Evolutionary conservation across 1,284 basidiomycete species (phyloP), one percentile per base, ranked within the genome.

Genomic region (Ceratobasidium sp.): DNA sequence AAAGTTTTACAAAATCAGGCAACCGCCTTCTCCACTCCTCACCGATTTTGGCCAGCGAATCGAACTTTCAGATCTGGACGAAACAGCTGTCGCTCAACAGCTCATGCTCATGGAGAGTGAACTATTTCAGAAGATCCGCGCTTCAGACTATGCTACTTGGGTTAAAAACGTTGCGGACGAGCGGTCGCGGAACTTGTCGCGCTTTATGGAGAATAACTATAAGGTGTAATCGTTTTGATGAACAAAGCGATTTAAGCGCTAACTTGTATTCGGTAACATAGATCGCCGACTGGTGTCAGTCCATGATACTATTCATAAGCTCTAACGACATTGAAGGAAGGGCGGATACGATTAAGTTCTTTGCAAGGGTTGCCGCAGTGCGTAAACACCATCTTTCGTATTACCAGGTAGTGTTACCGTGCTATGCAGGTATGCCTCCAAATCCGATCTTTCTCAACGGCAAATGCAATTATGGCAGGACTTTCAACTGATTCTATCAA

Each of bases 211-310:
- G 61, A 76, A 67, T 18, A 76, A 67, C 28, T 76, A 76, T 28
- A 64, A 61, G 63, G 73, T 73, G 63, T 20, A 44, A 9, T 7
- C 18, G 10, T 42, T 26, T 15, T 26, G 15, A 4, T 3, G 12
- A 23, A 18, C 40, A n/a, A 49, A 26, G 26, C 9, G 5, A 26
- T 26, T 5, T 12, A 66, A 66, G n/a, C 28, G 13, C n/a, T 28
- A 26, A 49, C 6, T 23, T 33, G 1, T 18, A 73, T 51, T 26
- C 20, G 23, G 10, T 33, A 26, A 28, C 28, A 20, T 33, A 73
- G 71, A 73, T 76, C 20, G 73, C 61, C 18, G 73, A 76, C 39
- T 76, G 73, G 73, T 76, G 73, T 20, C 73, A 64, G 33, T 76
- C 60, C 10, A 51, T 67, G 49, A 76, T 76, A n/a, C 42, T 76